Evolutionary conservation across 2,329 filamentous ascomycete genomes (phyloP), one percentile per base, ranked within the genome.

Genomic region (Ceratocystis papillata): DNA sequence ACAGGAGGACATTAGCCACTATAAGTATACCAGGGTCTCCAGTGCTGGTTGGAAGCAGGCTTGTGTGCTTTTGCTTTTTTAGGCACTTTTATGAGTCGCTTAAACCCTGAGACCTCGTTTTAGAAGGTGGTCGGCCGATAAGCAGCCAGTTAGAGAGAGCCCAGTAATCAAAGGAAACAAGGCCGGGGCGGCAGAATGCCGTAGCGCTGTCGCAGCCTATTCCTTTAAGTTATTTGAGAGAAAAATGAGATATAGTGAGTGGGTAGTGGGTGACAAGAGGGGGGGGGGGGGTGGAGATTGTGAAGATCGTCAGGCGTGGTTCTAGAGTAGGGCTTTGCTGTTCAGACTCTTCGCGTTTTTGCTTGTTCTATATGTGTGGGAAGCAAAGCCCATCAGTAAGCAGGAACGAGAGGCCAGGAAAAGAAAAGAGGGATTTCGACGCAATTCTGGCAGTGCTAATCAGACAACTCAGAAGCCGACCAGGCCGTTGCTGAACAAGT

Each of bases 1-100:
- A 22, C 20, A 45, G 33, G 50, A 50, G 65, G 65, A 64, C 65
- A 67, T 67, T 67, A 55, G 37, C 45, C 62, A 67, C 50, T 61
- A 62, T 67, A 67, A 50, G 28, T 45, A 63, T 46, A 48, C 44
- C 61, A 46, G 25, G 61, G 61, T 45, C 22, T 41, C 15, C 61
- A 41, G 61, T 48, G 22, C n/a, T 48, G 25, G 37, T n/a, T 48
- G 41, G 59, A n/a, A 37, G 61, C 25, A 48, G 61, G 41, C 25
- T 63, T 48, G 61, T 45, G 41, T 63, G 25, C 61, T 50, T 45
- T 30, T 63, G 44, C 25, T n/a, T 63, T 46, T 63, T 50, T 63
- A 57, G 53, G 53, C 12, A 57, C 53, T 57, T 57, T 57, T 57
- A 57, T 30, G 53, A 57, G 53, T 57, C 53, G 53, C 53, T 28